These are phyloP conservation scores for Fomitiporia mediterranea DNA, from an alignment of 1,284 basidiomycete species.

Conservation along the genomic window DNA sequence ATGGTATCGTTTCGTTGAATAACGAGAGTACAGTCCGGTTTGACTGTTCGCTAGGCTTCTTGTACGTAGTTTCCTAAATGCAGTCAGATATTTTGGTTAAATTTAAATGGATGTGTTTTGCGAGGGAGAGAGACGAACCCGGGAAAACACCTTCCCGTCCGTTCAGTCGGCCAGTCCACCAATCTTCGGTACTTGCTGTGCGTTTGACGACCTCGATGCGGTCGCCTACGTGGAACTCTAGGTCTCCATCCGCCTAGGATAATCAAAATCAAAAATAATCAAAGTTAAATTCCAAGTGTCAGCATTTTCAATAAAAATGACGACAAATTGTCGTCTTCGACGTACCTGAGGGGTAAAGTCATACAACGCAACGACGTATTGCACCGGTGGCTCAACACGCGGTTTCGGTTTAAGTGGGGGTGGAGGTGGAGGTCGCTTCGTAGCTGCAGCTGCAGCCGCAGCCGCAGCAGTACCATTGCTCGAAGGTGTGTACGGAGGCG, in stretches of 20 bases:
- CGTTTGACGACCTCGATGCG: slow-evolving; percentile 89
- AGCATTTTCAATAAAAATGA: slow-evolving; percentile 6
- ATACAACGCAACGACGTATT: slow-evolving; percentile 91
- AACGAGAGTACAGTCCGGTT: no score
- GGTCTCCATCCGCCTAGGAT: slow-evolving; percentile 82
- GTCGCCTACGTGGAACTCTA: slow-evolving; percentile 91
- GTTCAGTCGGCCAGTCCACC: slow-evolving; percentile 94
- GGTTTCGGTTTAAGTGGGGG: slow-evolving; percentile 79
- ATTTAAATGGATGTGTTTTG: not conserved
- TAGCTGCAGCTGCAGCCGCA: slow-evolving; percentile 46
- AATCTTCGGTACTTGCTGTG: slow-evolving; percentile 85
- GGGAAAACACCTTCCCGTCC: slow-evolving; percentile 92
- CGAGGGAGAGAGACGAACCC: slow-evolving; percentile 46
- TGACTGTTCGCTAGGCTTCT: slow-evolving; percentile 24
- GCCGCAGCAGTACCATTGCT: slow-evolving; percentile 32
- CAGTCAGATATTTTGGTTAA: not conserved
- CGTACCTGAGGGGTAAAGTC: slow-evolving; percentile 84
- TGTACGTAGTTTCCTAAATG: slow-evolving; percentile 37
- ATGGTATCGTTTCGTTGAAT: no score
- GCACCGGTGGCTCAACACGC: slow-evolving; percentile 48
- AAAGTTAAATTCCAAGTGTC: slow-evolving; percentile 7
- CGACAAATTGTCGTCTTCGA: slow-evolving; percentile 14
- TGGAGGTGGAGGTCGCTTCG: slow-evolving; percentile 84
- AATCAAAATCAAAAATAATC: not conserved
- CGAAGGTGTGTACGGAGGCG: slow-evolving; percentile 51